A percentile compares a stretch with the other conserved stretches of the same genome.
These are phyloP conservation scores for Umbelopsis vinacea DNA, from an alignment of 192 early-diverging fungal species.

Conservation along the genomic window DNA sequence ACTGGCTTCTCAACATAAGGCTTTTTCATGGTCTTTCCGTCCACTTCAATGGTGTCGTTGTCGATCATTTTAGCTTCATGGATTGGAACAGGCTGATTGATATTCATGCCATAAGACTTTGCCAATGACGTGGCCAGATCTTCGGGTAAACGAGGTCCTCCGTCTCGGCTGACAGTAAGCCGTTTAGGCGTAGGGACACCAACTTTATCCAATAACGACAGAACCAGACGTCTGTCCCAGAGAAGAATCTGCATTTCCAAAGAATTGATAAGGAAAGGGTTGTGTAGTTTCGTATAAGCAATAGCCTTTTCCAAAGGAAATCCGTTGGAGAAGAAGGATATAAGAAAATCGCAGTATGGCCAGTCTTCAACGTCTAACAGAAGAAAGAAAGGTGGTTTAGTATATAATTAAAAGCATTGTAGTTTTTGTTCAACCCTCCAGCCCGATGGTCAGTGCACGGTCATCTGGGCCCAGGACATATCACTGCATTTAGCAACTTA, in stretches of 20 bases:
- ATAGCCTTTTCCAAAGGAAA: constrained; percentile 96
- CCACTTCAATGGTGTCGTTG: constrained; percentile 72
- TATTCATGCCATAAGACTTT: constrained; percentile 49
- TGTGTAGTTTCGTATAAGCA: constrained; percentile 80
- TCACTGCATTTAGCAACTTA: constrained; percentile 27
- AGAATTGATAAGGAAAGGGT: constrained; percentile 92
- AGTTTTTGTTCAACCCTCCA: not conserved
- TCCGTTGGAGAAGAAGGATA: constrained; percentile 93
- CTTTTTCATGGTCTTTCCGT: constrained; percentile 73
- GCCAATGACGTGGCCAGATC: constrained; percentile 59
- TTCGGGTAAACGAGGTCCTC: constrained; percentile 60
- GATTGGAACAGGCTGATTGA: constrained; percentile 40
- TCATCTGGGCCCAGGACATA: constrained; percentile 3
- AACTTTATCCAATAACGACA: constrained; percentile 77
- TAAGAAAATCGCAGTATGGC: constrained; percentile 95
- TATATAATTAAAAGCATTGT: not conserved
- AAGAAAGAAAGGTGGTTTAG: not conserved
- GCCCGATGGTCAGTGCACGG: constrained; percentile 18
- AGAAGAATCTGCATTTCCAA: constrained; percentile 86
- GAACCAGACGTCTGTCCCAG: constrained; percentile 88
- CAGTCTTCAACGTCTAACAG: constrained; percentile 76
- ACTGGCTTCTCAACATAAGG: constrained; percentile 98
- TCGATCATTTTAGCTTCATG: constrained; percentile 18
- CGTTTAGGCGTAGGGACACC: constrained; percentile 84
- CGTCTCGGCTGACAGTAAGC: constrained; percentile 72